Percentiles rank a stretch among this genome's conserved stretches.
These are phyloP conservation scores for Penicillium canescens DNA, from an alignment of 495 filamentous ascomycete genomes.

Conservation along the genomic window DNA sequence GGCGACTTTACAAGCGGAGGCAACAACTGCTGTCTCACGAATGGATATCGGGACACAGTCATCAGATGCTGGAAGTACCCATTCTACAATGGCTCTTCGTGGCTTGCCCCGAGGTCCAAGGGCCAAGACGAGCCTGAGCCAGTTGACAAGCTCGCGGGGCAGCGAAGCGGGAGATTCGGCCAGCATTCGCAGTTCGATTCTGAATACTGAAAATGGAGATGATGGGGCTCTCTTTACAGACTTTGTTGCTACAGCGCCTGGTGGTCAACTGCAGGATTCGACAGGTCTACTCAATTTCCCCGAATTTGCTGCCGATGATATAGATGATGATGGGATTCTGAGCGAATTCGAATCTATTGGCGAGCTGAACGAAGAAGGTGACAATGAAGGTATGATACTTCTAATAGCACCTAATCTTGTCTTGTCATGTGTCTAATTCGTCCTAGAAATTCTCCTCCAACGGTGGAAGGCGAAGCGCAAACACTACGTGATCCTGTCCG, in stretches of 20 bases:
- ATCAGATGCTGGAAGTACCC: constrained; percentile 63
- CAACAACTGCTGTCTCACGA: constrained; percentile 80
- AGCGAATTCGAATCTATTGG: constrained; percentile 79
- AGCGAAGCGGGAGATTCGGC: constrained; percentile 76
- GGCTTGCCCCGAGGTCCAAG: constrained; percentile 35
- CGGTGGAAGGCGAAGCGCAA: constrained; percentile 88
- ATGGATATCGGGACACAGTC: constrained; percentile 73
- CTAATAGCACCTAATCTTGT: neutral
- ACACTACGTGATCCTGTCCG: constrained; percentile 94
- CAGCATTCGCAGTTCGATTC: constrained; percentile 81
- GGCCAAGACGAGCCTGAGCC: constrained; percentile 46
- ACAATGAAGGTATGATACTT: constrained; percentile 62
- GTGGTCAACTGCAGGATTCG: constrained; percentile 21
- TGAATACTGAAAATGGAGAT: constrained; percentile 68
- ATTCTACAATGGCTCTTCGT: constrained; percentile 46
- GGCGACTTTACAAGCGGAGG: constrained; percentile 62
- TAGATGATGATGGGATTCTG: constrained; percentile 60
- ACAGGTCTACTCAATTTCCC: constrained; percentile 44
- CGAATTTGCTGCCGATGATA: constrained; percentile 54
- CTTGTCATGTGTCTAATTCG: constrained; percentile 6
- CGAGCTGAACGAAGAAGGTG: constrained; percentile 57
- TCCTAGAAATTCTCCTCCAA: constrained; percentile 61
- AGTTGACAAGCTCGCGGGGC: constrained; percentile 44
- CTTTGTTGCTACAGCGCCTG: constrained; percentile 39
- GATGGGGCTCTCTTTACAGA: constrained; percentile 86